Base-by-base conservation (phyloP, 2,329 filamentous ascomycete species). In the Gnomoniopsis sp. region DNA sequence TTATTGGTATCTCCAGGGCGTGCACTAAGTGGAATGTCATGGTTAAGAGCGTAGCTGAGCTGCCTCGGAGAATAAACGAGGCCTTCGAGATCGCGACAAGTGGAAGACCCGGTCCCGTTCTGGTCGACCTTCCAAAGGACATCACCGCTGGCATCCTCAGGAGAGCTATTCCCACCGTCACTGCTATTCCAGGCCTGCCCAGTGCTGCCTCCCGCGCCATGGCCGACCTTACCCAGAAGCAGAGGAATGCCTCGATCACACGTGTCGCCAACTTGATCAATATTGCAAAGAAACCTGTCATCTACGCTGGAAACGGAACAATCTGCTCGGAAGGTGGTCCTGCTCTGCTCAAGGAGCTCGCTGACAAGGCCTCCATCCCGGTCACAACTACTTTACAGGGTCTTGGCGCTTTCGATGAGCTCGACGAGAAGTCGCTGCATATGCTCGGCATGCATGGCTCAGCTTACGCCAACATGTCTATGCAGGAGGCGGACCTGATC, bases 21-120 rank as follows among this genome's bases (percentile, higher is more conserved):
- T 97, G 93, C 82, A 97, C 93, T 66, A 98, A 98, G 80, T 99
- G 95, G 95, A 98, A 98, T 69, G 91, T 96, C 61, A 96, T 98
- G 92, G 91, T 97, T 51, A 97, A 96, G 83, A 93, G 88, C 73
- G 87, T 96, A 57, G 92, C 91, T 53, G 95, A 99, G 76, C 82
- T 99, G 57, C 95, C 95, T 53, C 86, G 90, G 68, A 86, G 93
- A 65, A 98, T 98, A 71, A 96, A 97, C 74, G 95, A 98, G 78
- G 95, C 95, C 51, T 98, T 98, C 70, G 93, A 98, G 77, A 98
- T 98, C 71, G 95, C 95, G 44, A 98, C 91, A 46, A 95, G 89
- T 68, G 95, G 95, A 61, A 86, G 95, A 51, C 95, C 95, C 15
- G 95, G 95, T 23, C 95, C 95, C 30, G 95, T 98, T 38, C 85